Evolutionary conservation across 805 yeast species (phyloP), one percentile per base, ranked within the genome.

Genomic region (Isabelozyma pseudorhagii): DNA sequence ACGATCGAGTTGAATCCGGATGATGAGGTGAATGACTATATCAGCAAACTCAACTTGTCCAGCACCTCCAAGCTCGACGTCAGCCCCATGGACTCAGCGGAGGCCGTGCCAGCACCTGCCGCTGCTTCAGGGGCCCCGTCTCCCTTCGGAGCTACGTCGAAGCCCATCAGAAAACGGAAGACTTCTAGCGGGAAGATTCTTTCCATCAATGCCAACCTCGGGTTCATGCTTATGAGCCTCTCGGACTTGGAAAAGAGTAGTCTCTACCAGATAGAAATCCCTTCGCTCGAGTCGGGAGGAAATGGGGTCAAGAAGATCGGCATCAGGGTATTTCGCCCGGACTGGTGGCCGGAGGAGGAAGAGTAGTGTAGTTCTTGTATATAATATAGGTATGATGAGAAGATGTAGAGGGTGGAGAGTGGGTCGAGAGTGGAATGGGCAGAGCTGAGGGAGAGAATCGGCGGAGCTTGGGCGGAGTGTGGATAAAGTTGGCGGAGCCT

Each of bases 291-390:
- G 4, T 60, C 53, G 27, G 60, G 59, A 2, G 60, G 59, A 2
- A 61, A 52, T 28, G 60, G 60, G 2, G 46, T 64, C 5, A 58
- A 58, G 39, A 54, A 55, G 39, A 58, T 83, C 7, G 77, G 77
- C 1, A 67, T 85, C 21, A 75, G 76, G 55, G 87, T 83, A 0
- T 73, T 70, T 50, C 68, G 71, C 5, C 94, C 96, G 0, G 83
- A 78, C 45, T 87, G 93, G 92, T 87, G 93, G 91, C 91, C 91
- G 0, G 71, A 65, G 40, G 65, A 63, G 2, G 53, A 54, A 39
- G 52, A 52, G 28, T 21, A n/a, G 14, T 8, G 28, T 8, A 38
- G 14, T 5, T 38, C 14, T 13, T 13, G 38, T n/a, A 21, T 21
- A 21, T 21, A 21, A 21, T 21, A 21, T 1, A 21, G 25, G 25